These are phyloP conservation scores for Phytophthora sansomeana DNA, from an alignment of 352 stramenopile species.

Conservation along the genomic window DNA sequence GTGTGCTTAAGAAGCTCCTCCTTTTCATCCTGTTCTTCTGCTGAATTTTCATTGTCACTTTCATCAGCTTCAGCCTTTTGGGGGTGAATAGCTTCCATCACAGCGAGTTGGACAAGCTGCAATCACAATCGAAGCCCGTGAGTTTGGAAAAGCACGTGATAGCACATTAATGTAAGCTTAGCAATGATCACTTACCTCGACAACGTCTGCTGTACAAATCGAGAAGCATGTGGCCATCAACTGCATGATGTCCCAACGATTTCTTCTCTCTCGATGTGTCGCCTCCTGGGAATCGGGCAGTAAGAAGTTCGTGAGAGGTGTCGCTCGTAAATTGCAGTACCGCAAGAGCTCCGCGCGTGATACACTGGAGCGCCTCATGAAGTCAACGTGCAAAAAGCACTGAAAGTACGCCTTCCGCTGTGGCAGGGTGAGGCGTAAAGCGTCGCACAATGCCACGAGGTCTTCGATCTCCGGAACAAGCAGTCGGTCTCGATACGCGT, in stretches of 20 bases:
- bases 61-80: constrained; percentile 8
- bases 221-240: constrained; percentile 63
- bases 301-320: constrained; percentile 42
- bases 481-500: constrained; percentile 70
- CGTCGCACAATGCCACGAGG: constrained; percentile 62
- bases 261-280: constrained; percentile 44
- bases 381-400: constrained; percentile 71
- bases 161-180: too few species aligned
- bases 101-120: constrained; percentile 37
- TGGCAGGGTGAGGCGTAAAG: constrained; percentile 52
- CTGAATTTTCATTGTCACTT: constrained; percentile 13
- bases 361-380: constrained; percentile 57
- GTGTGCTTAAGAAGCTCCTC: not conserved
- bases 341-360: constrained; percentile 61
- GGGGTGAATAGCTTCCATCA: constrained; percentile 24
- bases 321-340: constrained; percentile 58
- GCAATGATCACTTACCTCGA: constrained; percentile 28
- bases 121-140: not conserved
- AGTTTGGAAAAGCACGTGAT: not conserved
- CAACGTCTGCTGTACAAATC: constrained; percentile 56
- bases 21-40: constrained; percentile 4
- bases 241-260: constrained; percentile 72
- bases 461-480: constrained; percentile 67
- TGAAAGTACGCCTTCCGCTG: constrained; percentile 72
- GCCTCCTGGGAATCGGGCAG: constrained; percentile 40